A percentile compares a stretch with the other conserved stretches of the same genome.
These are phyloP conservation scores for Yarrowia hollandica DNA, from an alignment of 805 yeast genomes.

Conservation along the genomic window DNA sequence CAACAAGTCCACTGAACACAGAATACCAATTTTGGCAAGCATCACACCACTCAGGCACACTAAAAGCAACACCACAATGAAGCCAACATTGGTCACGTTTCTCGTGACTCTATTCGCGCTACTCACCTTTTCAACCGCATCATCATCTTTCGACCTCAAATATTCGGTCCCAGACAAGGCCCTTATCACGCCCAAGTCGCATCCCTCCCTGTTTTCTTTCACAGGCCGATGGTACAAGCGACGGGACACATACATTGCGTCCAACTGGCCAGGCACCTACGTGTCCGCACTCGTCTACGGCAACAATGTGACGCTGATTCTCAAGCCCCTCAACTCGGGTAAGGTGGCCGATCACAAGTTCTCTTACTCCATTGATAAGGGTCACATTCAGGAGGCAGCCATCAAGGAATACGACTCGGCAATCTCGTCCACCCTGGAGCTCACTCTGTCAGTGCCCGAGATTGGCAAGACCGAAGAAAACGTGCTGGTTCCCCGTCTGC, in stretches of 20 bases:
- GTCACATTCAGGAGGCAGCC: conserved; percentile 5
- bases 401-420: conserved; percentile 10
- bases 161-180: conserved; percentile 1
- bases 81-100: background rate
- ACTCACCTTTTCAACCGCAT: background rate
- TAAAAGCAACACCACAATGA: too few species aligned
- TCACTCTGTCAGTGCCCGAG: background rate
- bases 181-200: conserved; percentile 29
- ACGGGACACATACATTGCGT: conserved; percentile 24
- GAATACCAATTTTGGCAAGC: too few species aligned
- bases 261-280: conserved; percentile 30
- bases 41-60: too few species aligned
- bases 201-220: conserved; percentile 28
- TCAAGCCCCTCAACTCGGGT: conserved; percentile 16
- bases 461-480: background rate
- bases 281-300: conserved; percentile 23
- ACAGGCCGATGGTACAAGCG: conserved; percentile 30
- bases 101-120: background rate
- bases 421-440: conserved; percentile 5
- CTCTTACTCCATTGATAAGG: conserved; percentile 3
- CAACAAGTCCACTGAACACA: too few species aligned
- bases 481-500: conserved; percentile 2
- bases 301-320: conserved; percentile 5
- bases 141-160: background rate
- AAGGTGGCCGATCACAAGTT: conserved; percentile 14